Conservation (phyloP, 768 basidiomycete species). For the Suillus clintonianus region DNA sequence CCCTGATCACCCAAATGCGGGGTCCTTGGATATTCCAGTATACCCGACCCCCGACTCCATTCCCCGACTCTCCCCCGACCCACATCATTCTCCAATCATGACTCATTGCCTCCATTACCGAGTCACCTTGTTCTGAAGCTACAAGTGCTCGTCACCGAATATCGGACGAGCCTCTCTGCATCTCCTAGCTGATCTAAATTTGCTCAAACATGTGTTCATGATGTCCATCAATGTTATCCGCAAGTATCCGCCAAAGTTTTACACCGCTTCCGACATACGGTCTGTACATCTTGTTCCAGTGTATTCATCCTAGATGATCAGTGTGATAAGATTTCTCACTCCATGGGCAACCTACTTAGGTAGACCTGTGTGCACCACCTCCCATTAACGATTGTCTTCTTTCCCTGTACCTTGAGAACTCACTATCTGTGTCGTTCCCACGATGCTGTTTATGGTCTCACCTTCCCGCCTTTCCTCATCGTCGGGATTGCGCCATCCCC, state of each 20-base stretch:
- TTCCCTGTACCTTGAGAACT: not conserved
- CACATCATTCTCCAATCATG: constrained; percentile 1
- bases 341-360: no score
- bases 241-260: no score
- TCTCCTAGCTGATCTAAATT: no score
- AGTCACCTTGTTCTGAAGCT: no score
- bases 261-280: no score
- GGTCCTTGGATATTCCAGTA: constrained; percentile 16
- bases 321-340: no score
- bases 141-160: no score
- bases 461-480: not conserved
- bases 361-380: not conserved
- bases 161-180: no score
- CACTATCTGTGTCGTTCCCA: not conserved
- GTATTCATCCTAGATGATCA: no score
- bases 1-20: constrained; percentile 27
- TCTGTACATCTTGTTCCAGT: no score
- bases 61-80: constrained; percentile 12
- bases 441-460: not conserved
- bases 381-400: not conserved
- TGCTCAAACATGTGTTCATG: no score
- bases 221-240: no score
- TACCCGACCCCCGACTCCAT: constrained; percentile 7
- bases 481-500: not conserved
- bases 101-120: constrained; percentile 6